Evolutionary conservation across 2,329 filamentous ascomycete species (phyloP).

Genomic region (Fonsecaea erecta): DNA sequence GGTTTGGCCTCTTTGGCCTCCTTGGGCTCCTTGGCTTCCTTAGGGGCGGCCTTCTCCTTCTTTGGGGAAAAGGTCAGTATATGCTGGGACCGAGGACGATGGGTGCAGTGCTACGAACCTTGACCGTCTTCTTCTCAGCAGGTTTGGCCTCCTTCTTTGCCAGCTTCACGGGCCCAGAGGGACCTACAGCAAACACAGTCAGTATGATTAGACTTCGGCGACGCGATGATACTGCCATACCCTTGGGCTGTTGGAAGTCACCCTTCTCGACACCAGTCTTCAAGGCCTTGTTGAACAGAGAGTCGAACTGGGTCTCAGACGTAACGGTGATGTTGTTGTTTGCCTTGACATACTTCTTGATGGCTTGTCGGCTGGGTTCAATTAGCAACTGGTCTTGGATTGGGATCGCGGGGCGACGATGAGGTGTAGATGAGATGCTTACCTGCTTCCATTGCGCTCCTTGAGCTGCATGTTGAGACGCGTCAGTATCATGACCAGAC

Average conservation of each 20-base stretch:
- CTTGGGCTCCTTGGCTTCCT: constrained; percentile 37
- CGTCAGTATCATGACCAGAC: constrained; percentile 52
- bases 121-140: constrained; percentile 47
- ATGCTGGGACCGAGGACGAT: not conserved
- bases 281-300: constrained; percentile 84
- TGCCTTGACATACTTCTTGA: constrained; percentile 75
- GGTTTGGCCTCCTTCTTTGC: constrained; percentile 72
- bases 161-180: constrained; percentile 90
- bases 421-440: constrained; percentile 44
- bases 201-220: constrained; percentile 34
- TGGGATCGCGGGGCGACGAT: constrained; percentile 36
- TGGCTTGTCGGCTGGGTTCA: constrained; percentile 65
- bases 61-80: constrained; percentile 29
- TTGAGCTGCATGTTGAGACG: constrained; percentile 62
- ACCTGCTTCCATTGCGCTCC: constrained; percentile 73
- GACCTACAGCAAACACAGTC: constrained; percentile 56
- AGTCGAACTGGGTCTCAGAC: constrained; percentile 65
- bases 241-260: constrained; percentile 87
- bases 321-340: constrained; percentile 71
- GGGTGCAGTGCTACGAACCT: constrained; percentile 34
- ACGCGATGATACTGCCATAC: constrained; percentile 56
- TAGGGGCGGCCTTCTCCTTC: constrained; percentile 37
- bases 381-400: constrained; percentile 22
- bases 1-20: constrained; percentile 36
- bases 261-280: constrained; percentile 83